These are phyloP conservation scores for Diplocarpon mali DNA, from an alignment of 2,329 filamentous ascomycete species.

Conservation along the genomic window DNA sequence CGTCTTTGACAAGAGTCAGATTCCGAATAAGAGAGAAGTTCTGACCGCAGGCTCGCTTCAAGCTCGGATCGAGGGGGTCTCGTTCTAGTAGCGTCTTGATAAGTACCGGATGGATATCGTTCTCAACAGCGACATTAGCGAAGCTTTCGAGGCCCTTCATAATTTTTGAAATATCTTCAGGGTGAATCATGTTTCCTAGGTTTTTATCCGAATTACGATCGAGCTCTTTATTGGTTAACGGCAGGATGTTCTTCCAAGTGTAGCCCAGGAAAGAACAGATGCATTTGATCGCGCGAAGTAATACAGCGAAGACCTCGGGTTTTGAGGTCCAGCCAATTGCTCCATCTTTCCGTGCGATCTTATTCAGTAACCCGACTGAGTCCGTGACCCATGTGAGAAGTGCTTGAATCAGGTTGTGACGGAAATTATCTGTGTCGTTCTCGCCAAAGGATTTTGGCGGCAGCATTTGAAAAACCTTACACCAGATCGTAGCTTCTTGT, in stretches of 20 bases:
- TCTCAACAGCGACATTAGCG: neutral
- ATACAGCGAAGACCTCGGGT: constrained; percentile 54
- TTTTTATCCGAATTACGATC: too few relatives aligned
- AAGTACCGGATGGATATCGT: neutral
- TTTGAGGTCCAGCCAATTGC: constrained; percentile 64
- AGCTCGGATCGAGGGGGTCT: neutral
- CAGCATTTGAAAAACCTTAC: constrained; percentile 27
- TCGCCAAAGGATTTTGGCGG: neutral
- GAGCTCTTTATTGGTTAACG: neutral
- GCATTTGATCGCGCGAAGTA: constrained; percentile 33
- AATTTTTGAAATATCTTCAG: neutral
- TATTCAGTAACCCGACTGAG: constrained; percentile 11
- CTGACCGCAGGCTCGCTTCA: neutral
- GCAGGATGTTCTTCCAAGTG: neutral
- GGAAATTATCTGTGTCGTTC: neutral
- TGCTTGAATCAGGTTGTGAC: neutral
- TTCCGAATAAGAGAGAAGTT: neutral
- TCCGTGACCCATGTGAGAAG: constrained; percentile 36
- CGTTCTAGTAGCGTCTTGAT: neutral
- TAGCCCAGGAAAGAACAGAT: constrained; percentile 11
- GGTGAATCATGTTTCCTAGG: too few relatives aligned
- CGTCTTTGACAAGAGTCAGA: neutral
- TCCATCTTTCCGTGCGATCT: constrained; percentile 40
- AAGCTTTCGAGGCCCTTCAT: neutral
- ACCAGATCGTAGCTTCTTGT: constrained; percentile 63